phyloP scores from a whole-genome alignment of 768 basidiomycete species.

The Panus rudis region DNA sequence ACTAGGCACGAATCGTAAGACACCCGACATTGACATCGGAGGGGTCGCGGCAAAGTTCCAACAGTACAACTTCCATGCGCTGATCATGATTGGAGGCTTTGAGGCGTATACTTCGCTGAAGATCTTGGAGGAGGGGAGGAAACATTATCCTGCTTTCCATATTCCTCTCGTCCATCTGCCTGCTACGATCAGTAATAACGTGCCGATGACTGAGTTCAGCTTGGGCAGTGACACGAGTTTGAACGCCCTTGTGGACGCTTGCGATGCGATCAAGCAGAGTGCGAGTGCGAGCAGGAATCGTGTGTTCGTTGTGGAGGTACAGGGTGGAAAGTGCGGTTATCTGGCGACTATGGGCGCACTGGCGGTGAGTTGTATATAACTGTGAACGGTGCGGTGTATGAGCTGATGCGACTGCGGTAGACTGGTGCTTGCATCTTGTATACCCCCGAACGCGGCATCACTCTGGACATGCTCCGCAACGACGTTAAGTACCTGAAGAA shows the following conservation, averaged over 20 bases:
- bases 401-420: constrained; percentile 30
- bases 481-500: constrained; percentile 88
- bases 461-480: constrained; percentile 67
- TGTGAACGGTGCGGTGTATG: background rate
- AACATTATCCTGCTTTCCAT: constrained; percentile 84
- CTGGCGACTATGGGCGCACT: constrained; percentile 93
- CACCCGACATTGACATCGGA: constrained; percentile 84
- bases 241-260: constrained; percentile 95
- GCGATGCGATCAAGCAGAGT: constrained; percentile 98
- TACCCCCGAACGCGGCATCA: constrained; percentile 87
- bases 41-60: constrained; percentile 90
- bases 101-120: constrained; percentile 83
- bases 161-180: constrained; percentile 96
- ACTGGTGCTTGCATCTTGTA: constrained; percentile 91
- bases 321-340: constrained; percentile 95
- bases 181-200: constrained; percentile 97
- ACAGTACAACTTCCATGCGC: constrained; percentile 65
- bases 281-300: constrained; percentile 93
- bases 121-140: constrained; percentile 73
- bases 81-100: constrained; percentile 93
- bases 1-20: constrained; percentile 88
- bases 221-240: constrained; percentile 95
- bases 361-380: constrained; percentile 54
- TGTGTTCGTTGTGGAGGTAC: constrained; percentile 97
- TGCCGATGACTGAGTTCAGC: constrained; percentile 94